Evolutionary conservation across 768 basidiomycete species (phyloP).

Genomic region (Lactarius deliciosus): DNA sequence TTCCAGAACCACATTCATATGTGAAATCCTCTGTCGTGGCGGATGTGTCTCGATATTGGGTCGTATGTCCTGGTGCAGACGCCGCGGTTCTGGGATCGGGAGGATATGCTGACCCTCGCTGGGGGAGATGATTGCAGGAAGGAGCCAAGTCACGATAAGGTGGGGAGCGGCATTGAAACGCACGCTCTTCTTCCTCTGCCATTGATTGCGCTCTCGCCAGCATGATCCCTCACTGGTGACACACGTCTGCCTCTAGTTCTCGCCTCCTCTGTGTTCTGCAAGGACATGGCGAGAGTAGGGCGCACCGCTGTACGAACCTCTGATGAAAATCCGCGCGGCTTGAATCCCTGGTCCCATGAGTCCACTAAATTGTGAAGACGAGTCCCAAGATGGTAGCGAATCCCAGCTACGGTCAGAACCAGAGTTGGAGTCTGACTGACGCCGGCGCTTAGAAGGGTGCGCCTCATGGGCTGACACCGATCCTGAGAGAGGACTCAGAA

Average conservation of each 20-base stretch:
- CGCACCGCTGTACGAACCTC: slow-evolving; percentile 20
- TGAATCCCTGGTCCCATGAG: slow-evolving; percentile 24
- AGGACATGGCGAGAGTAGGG: slow-evolving; percentile 1
- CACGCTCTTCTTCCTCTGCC: slow-evolving; percentile 8
- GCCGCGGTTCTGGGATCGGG: not conserved
- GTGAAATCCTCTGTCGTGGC: not conserved
- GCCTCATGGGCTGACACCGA: slow-evolving; percentile 13
- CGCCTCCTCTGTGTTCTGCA: slow-evolving; percentile 12
- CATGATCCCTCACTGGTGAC: slow-evolving; percentile 16
- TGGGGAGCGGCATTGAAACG: slow-evolving; percentile 1
- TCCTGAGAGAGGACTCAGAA: slow-evolving; percentile 25
- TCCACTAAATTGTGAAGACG: slow-evolving; percentile 13
- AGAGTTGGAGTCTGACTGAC: slow-evolving; percentile 18
- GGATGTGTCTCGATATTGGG: slow-evolving; percentile 1
- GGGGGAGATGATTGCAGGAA: slow-evolving; percentile 2
- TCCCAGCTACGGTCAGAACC: slow-evolving; percentile 23
- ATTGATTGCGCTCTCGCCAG: slow-evolving; percentile 5
- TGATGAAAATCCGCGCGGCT: slow-evolving; percentile 20
- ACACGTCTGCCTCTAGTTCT: not conserved
- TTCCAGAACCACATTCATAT: not conserved
- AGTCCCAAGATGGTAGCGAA: slow-evolving; percentile 11
- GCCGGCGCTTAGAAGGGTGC: slow-evolving; percentile 18
- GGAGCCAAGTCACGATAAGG: slow-evolving; percentile 9
- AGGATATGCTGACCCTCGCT: not conserved
- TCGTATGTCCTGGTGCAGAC: not conserved